phyloP scores from a whole-genome alignment of 2,329 filamentous ascomycete genomes.

The Gaeumannomyces tritici region DNA sequence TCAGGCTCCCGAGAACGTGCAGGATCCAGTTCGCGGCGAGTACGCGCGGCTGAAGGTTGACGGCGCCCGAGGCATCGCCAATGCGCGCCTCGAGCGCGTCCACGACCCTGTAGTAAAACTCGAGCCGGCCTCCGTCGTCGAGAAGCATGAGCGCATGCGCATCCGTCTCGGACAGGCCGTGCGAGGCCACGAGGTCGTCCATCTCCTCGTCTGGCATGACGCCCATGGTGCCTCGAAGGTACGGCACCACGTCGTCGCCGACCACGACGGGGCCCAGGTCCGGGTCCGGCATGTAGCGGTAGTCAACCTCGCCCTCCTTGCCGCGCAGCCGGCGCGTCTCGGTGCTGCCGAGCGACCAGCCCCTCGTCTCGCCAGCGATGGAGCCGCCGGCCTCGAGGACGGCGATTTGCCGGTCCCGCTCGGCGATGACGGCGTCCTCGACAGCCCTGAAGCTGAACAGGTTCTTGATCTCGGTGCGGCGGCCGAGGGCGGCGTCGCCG shows the following conservation, averaged over 20 bases:
- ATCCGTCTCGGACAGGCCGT: slow-evolving; percentile 69
- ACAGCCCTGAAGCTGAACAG: slow-evolving; percentile 89
- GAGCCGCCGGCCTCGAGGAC: slow-evolving; percentile 66
- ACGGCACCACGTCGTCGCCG: slow-evolving; percentile 55
- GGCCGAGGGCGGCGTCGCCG: slow-evolving; percentile 53
- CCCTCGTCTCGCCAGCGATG: slow-evolving; percentile 79
- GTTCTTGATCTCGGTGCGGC: slow-evolving; percentile 96
- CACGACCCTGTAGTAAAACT: slow-evolving; percentile 70
- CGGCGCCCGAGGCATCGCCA: slow-evolving; percentile 5
- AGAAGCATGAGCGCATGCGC: slow-evolving; percentile 69
- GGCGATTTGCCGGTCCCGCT: slow-evolving; percentile 78
- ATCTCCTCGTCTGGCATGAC: slow-evolving; percentile 63
- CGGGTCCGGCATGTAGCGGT: slow-evolving; percentile 96
- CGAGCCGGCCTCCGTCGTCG: slow-evolving; percentile 67
- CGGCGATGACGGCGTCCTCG: slow-evolving; percentile 86
- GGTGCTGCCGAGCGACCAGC: slow-evolving; percentile 79
- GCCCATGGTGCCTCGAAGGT: slow-evolving; percentile 55
- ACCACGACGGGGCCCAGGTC: slow-evolving; percentile 77
- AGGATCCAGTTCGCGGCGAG: slow-evolving; percentile 59
- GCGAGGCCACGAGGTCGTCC: slow-evolving; percentile 48
- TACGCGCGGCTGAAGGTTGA: slow-evolving; percentile 21
- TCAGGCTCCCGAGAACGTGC: slow-evolving; percentile 64
- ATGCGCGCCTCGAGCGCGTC: slow-evolving; percentile 28
- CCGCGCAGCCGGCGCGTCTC: slow-evolving; percentile 75
- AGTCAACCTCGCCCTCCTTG: slow-evolving; percentile 96